These are phyloP conservation scores for Dryadomyces quercus-mongolicae DNA, from an alignment of 2,329 filamentous ascomycete genomes.

Conservation along the genomic window DNA sequence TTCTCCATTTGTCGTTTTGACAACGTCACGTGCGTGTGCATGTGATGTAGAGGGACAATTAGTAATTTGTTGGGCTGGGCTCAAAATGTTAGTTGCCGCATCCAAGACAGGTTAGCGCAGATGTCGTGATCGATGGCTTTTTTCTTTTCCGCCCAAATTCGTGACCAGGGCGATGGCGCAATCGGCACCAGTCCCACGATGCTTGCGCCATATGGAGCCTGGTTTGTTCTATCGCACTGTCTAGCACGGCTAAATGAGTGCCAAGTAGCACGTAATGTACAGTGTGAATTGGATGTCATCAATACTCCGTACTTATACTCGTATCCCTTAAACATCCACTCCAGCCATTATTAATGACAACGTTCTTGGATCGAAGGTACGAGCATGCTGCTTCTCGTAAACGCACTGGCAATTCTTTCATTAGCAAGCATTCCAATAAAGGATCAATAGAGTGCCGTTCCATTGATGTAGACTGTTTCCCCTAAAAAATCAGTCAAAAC, in stretches of 20 bases:
- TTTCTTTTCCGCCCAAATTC: conserved; percentile 3
- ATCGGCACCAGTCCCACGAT: conserved; percentile 2
- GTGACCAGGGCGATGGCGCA: conserved; percentile 11
- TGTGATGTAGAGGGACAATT: neutral
- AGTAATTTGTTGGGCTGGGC: neutral
- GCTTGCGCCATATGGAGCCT: neutral
- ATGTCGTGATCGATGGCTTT: conserved; percentile 23
- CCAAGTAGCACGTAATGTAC: neutral
- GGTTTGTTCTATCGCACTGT: neutral
- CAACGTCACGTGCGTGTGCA: neutral
- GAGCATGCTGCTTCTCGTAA: neutral
- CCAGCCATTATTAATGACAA: neutral
- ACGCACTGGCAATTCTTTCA: neutral
- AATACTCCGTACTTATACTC: neutral
- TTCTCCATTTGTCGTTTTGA: no score
- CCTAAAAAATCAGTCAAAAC: no score
- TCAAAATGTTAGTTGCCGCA: neutral
- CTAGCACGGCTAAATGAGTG: neutral
- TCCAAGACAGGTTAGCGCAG: conserved; percentile 18
- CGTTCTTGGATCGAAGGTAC: neutral
- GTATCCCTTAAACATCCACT: neutral
- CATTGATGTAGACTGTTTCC: no score
- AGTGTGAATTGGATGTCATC: neutral
- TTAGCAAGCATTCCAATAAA: no score
- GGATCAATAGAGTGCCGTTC: no score